Evolutionary conservation across 345 rosid species (phyloP).

Genomic region (Brassica rapa): DNA sequence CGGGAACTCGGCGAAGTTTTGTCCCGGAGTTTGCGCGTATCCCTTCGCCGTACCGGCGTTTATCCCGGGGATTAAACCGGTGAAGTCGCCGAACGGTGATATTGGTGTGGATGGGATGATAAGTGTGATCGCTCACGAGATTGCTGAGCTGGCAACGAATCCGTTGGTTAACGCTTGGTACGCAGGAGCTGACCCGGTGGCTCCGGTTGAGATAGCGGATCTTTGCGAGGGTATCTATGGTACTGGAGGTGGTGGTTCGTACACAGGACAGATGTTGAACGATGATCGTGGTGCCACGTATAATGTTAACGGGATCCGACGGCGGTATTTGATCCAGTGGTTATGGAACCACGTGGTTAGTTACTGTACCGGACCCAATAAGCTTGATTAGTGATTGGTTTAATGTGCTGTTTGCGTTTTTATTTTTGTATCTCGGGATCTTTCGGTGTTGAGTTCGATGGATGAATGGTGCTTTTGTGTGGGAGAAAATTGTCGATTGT

Average conservation of each 20-base stretch:
- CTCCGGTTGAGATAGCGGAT: constrained; percentile 93
- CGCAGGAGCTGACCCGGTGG: constrained; percentile 85
- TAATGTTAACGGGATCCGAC: constrained; percentile 80
- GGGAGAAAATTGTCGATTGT: neutral
- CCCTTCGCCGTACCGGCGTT: constrained; percentile 78
- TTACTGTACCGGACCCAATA: constrained; percentile 95
- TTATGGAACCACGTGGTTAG: constrained; percentile 76
- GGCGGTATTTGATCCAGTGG: constrained; percentile 94
- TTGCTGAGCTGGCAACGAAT: constrained; percentile 93
- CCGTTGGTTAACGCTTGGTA: constrained; percentile 98
- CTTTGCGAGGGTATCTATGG: constrained; percentile 97
- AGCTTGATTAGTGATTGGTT: constrained; percentile 61
- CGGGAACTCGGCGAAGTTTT: constrained; percentile 83
- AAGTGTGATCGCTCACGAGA: constrained; percentile 91
- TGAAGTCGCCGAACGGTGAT: constrained; percentile 84
- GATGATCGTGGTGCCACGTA: constrained; percentile 77
- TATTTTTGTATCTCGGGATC: constrained; percentile 5
- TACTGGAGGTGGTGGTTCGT: constrained; percentile 97
- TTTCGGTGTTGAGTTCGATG: neutral
- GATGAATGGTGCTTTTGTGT: constrained; percentile 6
- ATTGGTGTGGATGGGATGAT: constrained; percentile 94
- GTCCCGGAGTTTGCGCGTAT: constrained; percentile 94
- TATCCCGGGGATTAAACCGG: constrained; percentile 66
- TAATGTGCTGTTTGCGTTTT: neutral
- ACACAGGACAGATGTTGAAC: constrained; percentile 79